Evolutionary conservation across 1,139 yeast species (phyloP), one percentile per base, ranked within the genome.

Genomic region (Suhomyces yuchorum): DNA sequence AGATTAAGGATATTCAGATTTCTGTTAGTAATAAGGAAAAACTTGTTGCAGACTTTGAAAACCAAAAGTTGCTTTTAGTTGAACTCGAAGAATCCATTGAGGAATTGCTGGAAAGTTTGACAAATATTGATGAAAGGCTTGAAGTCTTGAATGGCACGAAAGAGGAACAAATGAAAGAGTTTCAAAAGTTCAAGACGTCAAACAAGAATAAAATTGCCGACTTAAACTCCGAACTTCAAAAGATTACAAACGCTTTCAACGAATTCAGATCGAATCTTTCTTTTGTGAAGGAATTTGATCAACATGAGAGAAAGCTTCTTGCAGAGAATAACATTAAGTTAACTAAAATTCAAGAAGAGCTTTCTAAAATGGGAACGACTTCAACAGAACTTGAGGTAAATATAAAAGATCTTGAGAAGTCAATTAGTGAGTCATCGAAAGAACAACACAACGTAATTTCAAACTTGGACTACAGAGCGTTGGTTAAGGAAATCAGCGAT

Each of bases 1-100:
- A 68, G 26, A 67, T 86, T 8, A 82, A 84, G 52, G 91, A 86
- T 56, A 77, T 78, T 50, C 77, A 75, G 54, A 65, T 85, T 22
- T 64, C 64, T 3, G 78, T 89, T 8, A 79, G 82, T 54, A 78
- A 80, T 48, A 65, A 84, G 43, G 87, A 84, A 54, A 73, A 70
- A 42, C 64, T 79, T 1, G 63, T 80, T 14, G 62, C 77, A 38
- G 84, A 82, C 41, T 52, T 62, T 4, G 66, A 57, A 32, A 67
- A 55, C 50, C 56, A 22, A 59, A 66, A 38, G 50, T 40, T 4
- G 49, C 32, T 30, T 19, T 11, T 40, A 4, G 24, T 19, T 5
- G 51, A 44, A 14, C 41, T 45, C 19, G 46, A 48, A 40, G 19
- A 17, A 4, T 39, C 34, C 3, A 37, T 48, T 3, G 9, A 22